phyloP scores from a whole-genome alignment of 306 rosid genomes.

The Senna siamea region DNA sequence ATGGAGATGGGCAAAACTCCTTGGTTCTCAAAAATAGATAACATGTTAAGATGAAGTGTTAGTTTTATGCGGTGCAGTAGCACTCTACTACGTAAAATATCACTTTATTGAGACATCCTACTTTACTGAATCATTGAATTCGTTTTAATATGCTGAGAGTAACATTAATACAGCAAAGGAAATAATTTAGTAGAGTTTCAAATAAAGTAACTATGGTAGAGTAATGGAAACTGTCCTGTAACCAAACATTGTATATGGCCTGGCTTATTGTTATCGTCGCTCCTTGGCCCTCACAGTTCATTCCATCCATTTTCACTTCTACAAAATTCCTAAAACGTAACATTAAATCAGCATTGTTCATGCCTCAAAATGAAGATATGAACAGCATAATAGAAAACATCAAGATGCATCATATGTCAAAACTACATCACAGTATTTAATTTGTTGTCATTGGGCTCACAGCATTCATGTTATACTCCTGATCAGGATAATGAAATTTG shows the following conservation, averaged over 20 bases:
- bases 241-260: conserved; percentile 13
- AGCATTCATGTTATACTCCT: neutral
- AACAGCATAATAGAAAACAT: neutral
- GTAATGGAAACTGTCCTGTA: neutral
- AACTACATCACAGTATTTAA: neutral
- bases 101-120: conserved; percentile 6
- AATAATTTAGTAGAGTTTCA: conserved; percentile 15
- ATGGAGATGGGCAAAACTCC: neutral
- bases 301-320: conserved; percentile 15
- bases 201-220: no score
- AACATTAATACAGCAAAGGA: no score
- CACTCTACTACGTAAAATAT: conserved; percentile 19
- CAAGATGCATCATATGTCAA: neutral
- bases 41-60: neutral
- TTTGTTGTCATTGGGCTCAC: neutral
- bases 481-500: neutral
- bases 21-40: conserved; percentile 6
- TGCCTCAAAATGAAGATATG: neutral
- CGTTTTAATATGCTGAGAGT: neutral
- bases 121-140: conserved; percentile 7
- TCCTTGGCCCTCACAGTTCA: neutral
- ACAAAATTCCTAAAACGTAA: conserved; percentile 17
- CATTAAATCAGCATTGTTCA: neutral
- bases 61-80: neutral
- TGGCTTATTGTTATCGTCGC: neutral